phyloP scores from a whole-genome alignment of 768 basidiomycete genomes.

The Lactarius trivialis region DNA sequence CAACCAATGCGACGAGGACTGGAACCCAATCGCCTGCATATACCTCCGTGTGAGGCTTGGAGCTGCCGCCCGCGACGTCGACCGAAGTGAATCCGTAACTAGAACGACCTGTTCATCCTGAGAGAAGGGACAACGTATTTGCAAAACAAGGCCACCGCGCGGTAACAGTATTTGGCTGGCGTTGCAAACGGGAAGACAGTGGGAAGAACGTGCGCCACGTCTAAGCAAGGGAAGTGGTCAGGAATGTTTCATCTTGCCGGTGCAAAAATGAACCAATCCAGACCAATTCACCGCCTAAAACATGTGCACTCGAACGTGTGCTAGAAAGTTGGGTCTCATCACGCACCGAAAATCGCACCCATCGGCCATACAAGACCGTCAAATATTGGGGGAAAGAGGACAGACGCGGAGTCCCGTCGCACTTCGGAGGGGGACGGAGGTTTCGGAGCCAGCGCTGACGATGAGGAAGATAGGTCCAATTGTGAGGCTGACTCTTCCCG shows the following conservation, averaged over 20 bases:
- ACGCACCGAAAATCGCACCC: constrained; percentile 58
- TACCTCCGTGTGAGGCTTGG: constrained; percentile 28
- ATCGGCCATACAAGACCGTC: constrained; percentile 54
- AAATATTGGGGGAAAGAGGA: constrained; percentile 19
- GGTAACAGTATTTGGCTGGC: constrained; percentile 74
- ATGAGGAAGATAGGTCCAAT: constrained; percentile 65
- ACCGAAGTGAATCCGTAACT: constrained; percentile 15
- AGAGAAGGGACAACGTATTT: constrained; percentile 40
- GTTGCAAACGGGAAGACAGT: constrained; percentile 70
- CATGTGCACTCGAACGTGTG: too few species aligned
- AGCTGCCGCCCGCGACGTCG: constrained; percentile 23
- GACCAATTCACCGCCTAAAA: too few species aligned
- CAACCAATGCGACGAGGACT: not conserved
- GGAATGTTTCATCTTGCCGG: constrained; percentile 13
- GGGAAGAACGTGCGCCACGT: constrained; percentile 66
- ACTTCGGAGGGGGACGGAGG: constrained; percentile 50
- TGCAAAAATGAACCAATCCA: too few species aligned
- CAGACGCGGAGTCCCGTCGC: constrained; percentile 78
- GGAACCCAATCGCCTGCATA: constrained; percentile 47
- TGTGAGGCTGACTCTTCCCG: constrained; percentile 53
- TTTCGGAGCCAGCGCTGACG: constrained; percentile 8
- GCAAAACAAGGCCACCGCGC: constrained; percentile 66
- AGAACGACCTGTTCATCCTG: constrained; percentile 1
- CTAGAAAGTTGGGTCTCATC: too few species aligned
- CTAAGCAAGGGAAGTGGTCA: constrained; percentile 31